Evolutionary conservation across 2,329 filamentous ascomycete genomes (phyloP).

Genomic region (Cercospora nicotianae): DNA sequence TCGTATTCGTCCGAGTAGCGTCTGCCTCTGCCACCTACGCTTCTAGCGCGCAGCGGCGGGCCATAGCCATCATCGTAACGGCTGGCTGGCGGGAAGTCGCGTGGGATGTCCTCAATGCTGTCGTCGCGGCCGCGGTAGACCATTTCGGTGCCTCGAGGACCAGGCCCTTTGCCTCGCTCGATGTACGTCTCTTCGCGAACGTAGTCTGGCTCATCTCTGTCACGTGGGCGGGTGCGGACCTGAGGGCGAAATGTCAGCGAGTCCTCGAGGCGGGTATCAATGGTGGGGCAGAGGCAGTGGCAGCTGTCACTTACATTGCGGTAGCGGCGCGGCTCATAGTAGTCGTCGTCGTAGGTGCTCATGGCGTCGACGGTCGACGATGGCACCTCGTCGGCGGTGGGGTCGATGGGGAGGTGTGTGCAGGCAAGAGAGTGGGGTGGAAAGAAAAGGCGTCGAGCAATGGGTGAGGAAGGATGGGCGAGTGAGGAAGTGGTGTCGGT

Average conservation of each 20-base stretch:
- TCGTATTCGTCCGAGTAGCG: conserved; percentile 49
- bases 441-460: background rate
- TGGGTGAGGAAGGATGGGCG: background rate
- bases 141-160: conserved; percentile 46
- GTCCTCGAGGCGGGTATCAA: background rate
- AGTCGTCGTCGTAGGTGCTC: conserved; percentile 52
- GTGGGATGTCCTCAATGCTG: conserved; percentile 80
- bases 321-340: conserved; percentile 50
- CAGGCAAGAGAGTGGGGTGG: conserved; percentile 1
- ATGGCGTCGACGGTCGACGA: conserved; percentile 37
- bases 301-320: conserved; percentile 32
- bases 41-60: conserved; percentile 61
- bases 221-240: conserved; percentile 44
- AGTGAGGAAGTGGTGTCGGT: conserved; percentile 2
- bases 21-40: conserved; percentile 51
- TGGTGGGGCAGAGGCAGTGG: background rate
- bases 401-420: conserved; percentile 7
- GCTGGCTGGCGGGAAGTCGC: conserved; percentile 70
- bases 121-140: conserved; percentile 65
- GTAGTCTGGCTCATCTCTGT: conserved; percentile 53
- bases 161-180: conserved; percentile 46
- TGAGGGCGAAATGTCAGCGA: conserved; percentile 24
- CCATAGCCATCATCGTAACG: conserved; percentile 41
- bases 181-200: conserved; percentile 53
- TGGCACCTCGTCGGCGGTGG: conserved; percentile 3